A percentile compares a stretch with the other conserved stretches of the same genome.
phyloP scores from a whole-genome alignment of 1,284 basidiomycete species.

The Papiliotrema terrestris region DNA sequence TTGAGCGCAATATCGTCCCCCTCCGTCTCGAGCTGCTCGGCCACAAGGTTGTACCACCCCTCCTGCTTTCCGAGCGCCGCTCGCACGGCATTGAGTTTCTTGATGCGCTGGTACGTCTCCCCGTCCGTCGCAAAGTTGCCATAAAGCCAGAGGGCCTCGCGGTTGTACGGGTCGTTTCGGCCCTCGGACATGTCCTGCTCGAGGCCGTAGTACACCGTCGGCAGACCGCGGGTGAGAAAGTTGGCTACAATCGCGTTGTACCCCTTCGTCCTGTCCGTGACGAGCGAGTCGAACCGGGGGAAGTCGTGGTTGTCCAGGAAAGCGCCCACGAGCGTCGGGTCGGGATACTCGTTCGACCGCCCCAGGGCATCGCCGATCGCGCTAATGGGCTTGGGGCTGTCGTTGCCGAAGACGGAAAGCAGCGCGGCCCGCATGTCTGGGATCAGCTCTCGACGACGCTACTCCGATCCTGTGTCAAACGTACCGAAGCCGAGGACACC shows the following conservation, averaged over 20 bases:
- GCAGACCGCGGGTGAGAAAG: constrained; percentile 62
- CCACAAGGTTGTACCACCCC: constrained; percentile 53
- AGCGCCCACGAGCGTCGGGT: constrained; percentile 60
- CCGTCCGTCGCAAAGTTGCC: constrained; percentile 51
- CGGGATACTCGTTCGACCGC: constrained; percentile 44
- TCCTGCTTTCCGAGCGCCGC: constrained; percentile 56
- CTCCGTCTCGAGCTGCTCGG: constrained; percentile 56
- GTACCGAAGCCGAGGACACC: constrained; percentile 34
- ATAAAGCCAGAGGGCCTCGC: constrained; percentile 75
- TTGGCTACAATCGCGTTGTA: constrained; percentile 62
- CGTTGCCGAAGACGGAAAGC: background rate
- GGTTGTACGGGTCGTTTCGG: constrained; percentile 55
- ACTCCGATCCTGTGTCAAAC: constrained; percentile 1
- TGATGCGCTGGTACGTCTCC: constrained; percentile 57
- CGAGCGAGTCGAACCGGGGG: constrained; percentile 64
- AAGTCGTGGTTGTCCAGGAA: constrained; percentile 79
- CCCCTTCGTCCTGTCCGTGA: constrained; percentile 19
- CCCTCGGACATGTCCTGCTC: constrained; percentile 57
- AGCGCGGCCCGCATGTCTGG: background rate
- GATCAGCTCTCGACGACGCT: too few species aligned
- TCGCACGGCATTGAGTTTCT: constrained; percentile 66
- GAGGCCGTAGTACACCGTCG: constrained; percentile 61
- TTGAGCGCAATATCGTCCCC: constrained; percentile 62
- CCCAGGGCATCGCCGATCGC: too few species aligned
- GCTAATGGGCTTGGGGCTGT: too few species aligned